These are phyloP conservation scores for Flaveria trinervia DNA, from an alignment of 129 eudicot genomes.

Conservation along the genomic window DNA sequence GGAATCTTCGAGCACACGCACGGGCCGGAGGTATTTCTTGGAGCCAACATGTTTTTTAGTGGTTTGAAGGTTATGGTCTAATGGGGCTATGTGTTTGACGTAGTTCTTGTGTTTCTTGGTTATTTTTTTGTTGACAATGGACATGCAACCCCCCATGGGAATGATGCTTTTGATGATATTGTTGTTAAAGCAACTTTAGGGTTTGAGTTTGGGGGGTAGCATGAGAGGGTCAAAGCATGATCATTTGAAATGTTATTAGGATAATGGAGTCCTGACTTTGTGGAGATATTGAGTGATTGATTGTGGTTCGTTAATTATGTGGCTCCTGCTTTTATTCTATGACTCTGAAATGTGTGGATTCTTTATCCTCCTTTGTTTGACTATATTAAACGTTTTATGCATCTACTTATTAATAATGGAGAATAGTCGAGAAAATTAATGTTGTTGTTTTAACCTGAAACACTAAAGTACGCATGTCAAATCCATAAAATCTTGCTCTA, in stretches of 20 bases:
- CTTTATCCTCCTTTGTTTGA: not conserved
- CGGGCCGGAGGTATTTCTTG: constrained; percentile 30
- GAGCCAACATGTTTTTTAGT: constrained; percentile 22
- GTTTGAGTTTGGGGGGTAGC: constrained; percentile 45
- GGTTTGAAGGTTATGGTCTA: constrained; percentile 15
- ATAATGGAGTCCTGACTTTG: constrained; percentile 15
- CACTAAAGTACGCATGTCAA: no score
- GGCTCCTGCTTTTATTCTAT: constrained; percentile 25
- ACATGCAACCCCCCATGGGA: constrained; percentile 88
- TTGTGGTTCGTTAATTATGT: constrained; percentile 24
- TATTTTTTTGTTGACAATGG: constrained; percentile 43
- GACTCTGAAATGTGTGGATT: constrained; percentile 12
- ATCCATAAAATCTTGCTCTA: no score
- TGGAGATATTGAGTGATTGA: constrained; percentile 32
- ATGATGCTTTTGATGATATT: constrained; percentile 9
- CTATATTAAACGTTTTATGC: no score
- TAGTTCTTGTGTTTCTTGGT: constrained; percentile 41
- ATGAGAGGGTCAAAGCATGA: constrained; percentile 36
- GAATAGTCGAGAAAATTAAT: no score
- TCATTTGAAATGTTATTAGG: constrained; percentile 36
- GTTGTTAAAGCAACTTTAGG: constrained; percentile 27
- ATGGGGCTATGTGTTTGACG: constrained; percentile 27
- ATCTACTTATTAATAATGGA: no score
- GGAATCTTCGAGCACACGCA: constrained; percentile 46
- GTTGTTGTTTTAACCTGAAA: no score